Conservation (phyloP, 495 filamentous ascomycete genomes). For the Letharia lupina region DNA sequence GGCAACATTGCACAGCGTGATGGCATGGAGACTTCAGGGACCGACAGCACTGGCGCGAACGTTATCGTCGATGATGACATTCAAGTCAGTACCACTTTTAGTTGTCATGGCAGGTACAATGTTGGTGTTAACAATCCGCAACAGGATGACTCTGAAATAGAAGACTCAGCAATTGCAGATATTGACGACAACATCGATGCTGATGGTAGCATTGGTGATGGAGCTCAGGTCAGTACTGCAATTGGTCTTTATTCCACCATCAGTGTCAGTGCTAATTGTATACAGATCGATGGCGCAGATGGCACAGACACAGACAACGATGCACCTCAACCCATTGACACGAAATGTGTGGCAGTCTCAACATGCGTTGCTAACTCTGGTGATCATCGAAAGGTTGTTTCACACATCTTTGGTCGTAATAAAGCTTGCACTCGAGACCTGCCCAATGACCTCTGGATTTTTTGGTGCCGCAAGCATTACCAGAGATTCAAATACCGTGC, state of each 20-base stretch:
- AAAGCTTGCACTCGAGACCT: conserved; percentile 64
- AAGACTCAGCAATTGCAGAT: background rate
- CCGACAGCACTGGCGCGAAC: background rate
- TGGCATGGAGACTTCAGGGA: too few relatives aligned
- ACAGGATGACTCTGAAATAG: background rate
- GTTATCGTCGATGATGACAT: background rate
- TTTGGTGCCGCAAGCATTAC: conserved; percentile 78
- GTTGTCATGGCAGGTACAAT: background rate
- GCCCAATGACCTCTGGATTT: conserved; percentile 56
- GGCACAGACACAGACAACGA: conserved; percentile 1
- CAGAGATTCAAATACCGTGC: conserved; percentile 64
- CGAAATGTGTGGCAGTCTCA: background rate
- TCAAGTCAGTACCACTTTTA: background rate
- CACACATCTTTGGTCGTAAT: conserved; percentile 84
- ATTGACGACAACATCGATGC: background rate
- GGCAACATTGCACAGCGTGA: background rate
- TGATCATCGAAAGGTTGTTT: conserved; percentile 61
- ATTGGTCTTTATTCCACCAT: too few relatives aligned
- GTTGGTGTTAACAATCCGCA: background rate
- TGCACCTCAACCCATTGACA: background rate
- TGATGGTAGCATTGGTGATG: background rate
- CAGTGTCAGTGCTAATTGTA: background rate
- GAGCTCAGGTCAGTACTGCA: background rate
- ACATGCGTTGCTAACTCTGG: conserved; percentile 8
- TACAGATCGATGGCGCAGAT: background rate